Base-by-base conservation (phyloP, 345 rosid genomes). In the Anacardium occidentale region DNA sequence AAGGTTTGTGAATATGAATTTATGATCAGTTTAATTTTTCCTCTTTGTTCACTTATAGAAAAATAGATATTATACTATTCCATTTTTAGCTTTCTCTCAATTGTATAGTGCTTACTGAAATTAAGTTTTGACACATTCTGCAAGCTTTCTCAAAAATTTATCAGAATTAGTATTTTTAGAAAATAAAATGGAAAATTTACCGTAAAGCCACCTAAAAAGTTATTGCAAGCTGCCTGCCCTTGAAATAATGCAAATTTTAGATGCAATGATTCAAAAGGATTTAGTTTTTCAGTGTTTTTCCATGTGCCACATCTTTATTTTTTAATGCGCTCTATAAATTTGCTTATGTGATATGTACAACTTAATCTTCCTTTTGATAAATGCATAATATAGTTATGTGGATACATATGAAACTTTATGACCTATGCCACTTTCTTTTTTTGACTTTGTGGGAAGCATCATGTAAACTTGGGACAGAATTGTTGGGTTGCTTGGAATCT, bases 371-470 rank as follows among this genome's bases (percentile, higher is more conserved):
- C 13, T 26, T 34, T 13, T 59, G 62, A 25, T 29, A 7, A 21
- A 29, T n/a, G 44, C 22, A 62, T 62, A 37, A 29, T 34, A 4
- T 21, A n/a, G 48, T 62, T 37, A 42, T 25, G 13, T 34, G 13
- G 42, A 21, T 7, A 15, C 9, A 22, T 47, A 32, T 5, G 9
- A 62, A 37, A 40, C 66, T 62, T 20, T 62, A 8, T 48, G 3
- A 10, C 51, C 51, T 47, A 61, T 61, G 22, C 34, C 10, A 5
- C 37, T 18, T 26, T 37, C 9, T 34, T 4, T 61, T 61, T 61
- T 61, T 61, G 65, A 61, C 48, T 18, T 22, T 26, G 8, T 37
- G 65, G 24, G 18, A 61, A 61, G 65, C 65, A 61, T 37, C 44
- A 17, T 34, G 22, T 32, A 11, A 61, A 61, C 24, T 8, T 17